Evolutionary conservation across 2,329 filamentous ascomycete genomes (phyloP), one percentile per base, ranked within the genome.

Genomic region (Trichoderma afroharzianum): DNA sequence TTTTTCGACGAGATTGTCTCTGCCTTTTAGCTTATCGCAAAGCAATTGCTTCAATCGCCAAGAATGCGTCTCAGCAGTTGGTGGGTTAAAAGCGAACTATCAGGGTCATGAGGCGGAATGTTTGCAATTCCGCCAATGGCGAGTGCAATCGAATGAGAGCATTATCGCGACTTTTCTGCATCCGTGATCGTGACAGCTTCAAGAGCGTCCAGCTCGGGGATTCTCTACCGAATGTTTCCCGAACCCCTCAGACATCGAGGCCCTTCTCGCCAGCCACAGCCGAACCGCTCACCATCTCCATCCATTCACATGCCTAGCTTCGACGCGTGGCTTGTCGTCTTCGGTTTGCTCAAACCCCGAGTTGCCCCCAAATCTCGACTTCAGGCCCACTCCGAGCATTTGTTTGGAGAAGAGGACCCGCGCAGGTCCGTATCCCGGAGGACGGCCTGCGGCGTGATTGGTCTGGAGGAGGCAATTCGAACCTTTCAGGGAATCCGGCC

Each of bases 341-440:
- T 69, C 67, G 67, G 67, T 14, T 53, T 24, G 14, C n/a, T 8
- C n/a, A 36, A 53, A 6, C 57, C 67, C 67, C 57, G 62, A 11
- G 39, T 61, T 8, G 28, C 57, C 55, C 55, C 66, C 33, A 53
- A 21, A 33, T 15, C 18, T 7, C 47, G 28, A 24, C 33, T 7
- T 26, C n/a, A 26, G 9, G 2, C 47, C 66, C 66, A 68, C 66
- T 68, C 66, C 32, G 64, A 43, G 53, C 59, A 18, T 33, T 15
- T 62, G 33, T 50, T 47, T 47, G 55, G 66, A 69, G 55, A 30
- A 61, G 53, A 30, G 66, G 66, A 59, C 53, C 66, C 57, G 53
- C 64, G 53, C 12, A 50, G 18, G 36, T 68, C 67, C 68, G 68
- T 70, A 70, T 33, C 59, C 68, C 68, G 68, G 68, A 70, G 68